Evolutionary conservation across 2,329 filamentous ascomycete genomes (phyloP).

Genomic region (Phoma herbarum): DNA sequence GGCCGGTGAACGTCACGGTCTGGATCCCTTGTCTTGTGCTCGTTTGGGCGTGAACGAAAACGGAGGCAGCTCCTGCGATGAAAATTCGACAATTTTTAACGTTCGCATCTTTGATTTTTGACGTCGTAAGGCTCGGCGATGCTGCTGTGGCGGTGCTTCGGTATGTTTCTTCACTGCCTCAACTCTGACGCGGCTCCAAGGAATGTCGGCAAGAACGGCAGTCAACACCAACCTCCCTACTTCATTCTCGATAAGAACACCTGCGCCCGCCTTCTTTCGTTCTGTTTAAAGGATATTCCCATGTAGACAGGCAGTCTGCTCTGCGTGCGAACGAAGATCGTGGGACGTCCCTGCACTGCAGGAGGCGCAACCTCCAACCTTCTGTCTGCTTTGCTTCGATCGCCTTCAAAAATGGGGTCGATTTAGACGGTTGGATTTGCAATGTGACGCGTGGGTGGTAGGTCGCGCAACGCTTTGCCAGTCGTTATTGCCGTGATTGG

Average conservation of each 20-base stretch:
- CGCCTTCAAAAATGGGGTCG: neutral
- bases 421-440: neutral
- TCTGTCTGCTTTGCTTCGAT: neutral
- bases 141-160: constrained; percentile 31
- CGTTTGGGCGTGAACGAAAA: neutral
- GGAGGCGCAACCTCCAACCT: neutral
- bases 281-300: neutral
- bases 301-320: neutral
- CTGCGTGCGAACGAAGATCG: neutral
- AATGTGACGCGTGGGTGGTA: neutral
- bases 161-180: constrained; percentile 13
- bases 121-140: neutral
- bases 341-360: neutral
- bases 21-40: constrained; percentile 7
- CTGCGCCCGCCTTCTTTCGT: neutral
- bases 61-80: neutral
- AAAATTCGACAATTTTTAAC: neutral
- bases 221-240: constrained; percentile 13
- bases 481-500: neutral
- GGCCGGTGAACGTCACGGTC: constrained; percentile 5
- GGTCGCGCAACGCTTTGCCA: neutral
- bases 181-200: constrained; percentile 27
- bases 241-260: neutral
- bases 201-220: constrained; percentile 26
- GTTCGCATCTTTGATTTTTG: neutral